These are phyloP conservation scores for Alternaria dauci DNA, from an alignment of 2,329 filamentous ascomycete species.

Conservation along the genomic window DNA sequence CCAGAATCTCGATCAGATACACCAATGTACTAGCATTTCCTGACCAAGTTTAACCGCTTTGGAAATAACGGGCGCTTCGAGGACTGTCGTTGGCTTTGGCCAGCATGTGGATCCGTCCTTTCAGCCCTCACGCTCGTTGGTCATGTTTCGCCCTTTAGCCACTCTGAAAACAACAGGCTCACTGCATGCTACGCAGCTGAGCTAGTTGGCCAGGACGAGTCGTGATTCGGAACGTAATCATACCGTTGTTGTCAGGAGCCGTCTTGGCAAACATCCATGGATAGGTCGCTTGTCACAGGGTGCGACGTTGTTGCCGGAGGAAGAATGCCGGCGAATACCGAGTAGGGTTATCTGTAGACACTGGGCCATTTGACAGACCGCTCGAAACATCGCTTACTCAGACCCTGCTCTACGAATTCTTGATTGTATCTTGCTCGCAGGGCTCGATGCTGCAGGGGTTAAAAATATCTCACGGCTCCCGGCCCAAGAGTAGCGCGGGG, in stretches of 20 bases:
- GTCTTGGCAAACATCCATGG: conserved; percentile 18
- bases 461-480: conserved; percentile 17
- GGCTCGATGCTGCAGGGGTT: conserved; percentile 6
- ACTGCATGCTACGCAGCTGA: conserved; percentile 9
- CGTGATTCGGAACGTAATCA: conserved; percentile 25
- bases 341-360: conserved; percentile 5
- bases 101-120: conserved; percentile 12
- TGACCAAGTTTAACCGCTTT: conserved; percentile 12
- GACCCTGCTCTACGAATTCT: conserved; percentile 1
- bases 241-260: conserved; percentile 13
- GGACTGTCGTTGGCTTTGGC: conserved; percentile 11
- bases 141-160: conserved; percentile 28
- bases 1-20: neutral
- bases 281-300: conserved; percentile 1
- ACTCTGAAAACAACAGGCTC: conserved; percentile 19
- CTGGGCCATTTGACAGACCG: conserved; percentile 1
- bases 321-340: neutral
- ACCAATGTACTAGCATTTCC: neutral
- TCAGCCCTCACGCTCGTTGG: conserved; percentile 25
- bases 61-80: conserved; percentile 13
- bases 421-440: conserved; percentile 8
- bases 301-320: conserved; percentile 7
- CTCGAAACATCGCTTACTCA: conserved; percentile 20
- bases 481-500: conserved; percentile 21
- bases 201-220: conserved; percentile 14